Evolutionary conservation across 805 yeast genomes (phyloP), one percentile per base, ranked within the genome.

Genomic region (Metschnikowia colocasiae): DNA sequence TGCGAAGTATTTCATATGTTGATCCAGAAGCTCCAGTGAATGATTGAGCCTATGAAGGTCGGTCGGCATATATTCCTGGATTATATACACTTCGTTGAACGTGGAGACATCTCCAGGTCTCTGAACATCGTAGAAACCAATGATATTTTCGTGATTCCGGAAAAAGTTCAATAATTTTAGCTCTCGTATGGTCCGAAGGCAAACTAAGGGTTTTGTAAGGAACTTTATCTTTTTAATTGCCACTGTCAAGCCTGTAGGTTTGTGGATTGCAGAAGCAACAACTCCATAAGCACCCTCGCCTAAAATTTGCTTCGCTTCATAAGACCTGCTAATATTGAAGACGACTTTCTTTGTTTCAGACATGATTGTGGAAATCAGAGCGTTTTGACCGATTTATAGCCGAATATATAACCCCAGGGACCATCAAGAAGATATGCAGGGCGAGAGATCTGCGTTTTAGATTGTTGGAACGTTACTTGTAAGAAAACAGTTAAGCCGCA

Each of bases 241-340:
- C 2, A 87, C 94, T 50, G 73, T 71, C 1, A 78, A 74, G 16
- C 78, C 75, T 1, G 86, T 73, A 10, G 84, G 82, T 49, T 72
- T 73, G 55, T 84, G 88, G 9, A 74, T 62, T 0, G 90, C 94
- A 3, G 81, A 74, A 40, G 86, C 84, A 4, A 87, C 95, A 2
- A 85, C 76, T 0, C 95, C 94, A 55, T 87, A 87, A 0, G 94
- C 90, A 1, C 95, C 95, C 61, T 84, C 87, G 4, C 95, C 95
- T 5, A 87, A 68, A 4, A 83, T 69, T 48, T 79, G 80, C 16
- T 71, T 68, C 6, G 85, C 75, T 50, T 79, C 79, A 59, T 81
- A 86, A 53, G 78, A 80, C 40, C 78, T 75, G 3, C 84, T 79
- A 13, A 85, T 78, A 56, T 83, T 83, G 65, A 83, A 85, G 2